Conservation (phyloP, 2,329 filamentous ascomycete genomes). For the Chrysoporthe deuterocubensis region DNA sequence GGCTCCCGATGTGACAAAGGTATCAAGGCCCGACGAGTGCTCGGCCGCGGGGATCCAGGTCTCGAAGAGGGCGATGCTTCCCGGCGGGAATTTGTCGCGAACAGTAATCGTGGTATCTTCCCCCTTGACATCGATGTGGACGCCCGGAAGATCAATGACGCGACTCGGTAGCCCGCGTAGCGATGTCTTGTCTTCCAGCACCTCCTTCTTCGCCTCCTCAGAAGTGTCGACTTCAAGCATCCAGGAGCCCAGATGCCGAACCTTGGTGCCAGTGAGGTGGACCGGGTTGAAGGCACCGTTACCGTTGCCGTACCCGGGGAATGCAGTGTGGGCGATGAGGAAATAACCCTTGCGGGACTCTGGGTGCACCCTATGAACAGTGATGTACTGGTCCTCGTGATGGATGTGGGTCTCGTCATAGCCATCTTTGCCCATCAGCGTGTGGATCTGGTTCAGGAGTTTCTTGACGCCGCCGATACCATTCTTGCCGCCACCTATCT, state of each 20-base stretch:
- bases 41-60: slow-evolving; percentile 92
- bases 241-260: slow-evolving; percentile 87
- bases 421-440: slow-evolving; percentile 90
- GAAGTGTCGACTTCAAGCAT: slow-evolving; percentile 85
- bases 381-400: slow-evolving; percentile 95
- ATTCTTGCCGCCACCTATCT: slow-evolving; percentile 71
- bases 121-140: slow-evolving; percentile 72
- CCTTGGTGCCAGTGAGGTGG: slow-evolving; percentile 80
- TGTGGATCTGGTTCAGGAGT: slow-evolving; percentile 91
- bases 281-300: slow-evolving; percentile 82
- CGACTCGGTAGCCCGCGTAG: slow-evolving; percentile 84
- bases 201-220: slow-evolving; percentile 67
- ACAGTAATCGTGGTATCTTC: slow-evolving; percentile 81
- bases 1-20: slow-evolving; percentile 81
- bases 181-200: slow-evolving; percentile 69
- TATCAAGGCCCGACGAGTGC: slow-evolving; percentile 81
- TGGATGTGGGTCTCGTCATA: slow-evolving; percentile 97
- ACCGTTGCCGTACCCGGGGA: slow-evolving; percentile 84
- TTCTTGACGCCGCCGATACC: slow-evolving; percentile 93
- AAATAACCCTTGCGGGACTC: slow-evolving; percentile 93
- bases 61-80: slow-evolving; percentile 93
- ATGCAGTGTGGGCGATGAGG: slow-evolving; percentile 93
- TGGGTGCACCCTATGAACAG: slow-evolving; percentile 92
- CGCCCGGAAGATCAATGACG: slow-evolving; percentile 73
- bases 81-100: slow-evolving; percentile 83